phyloP scores from a whole-genome alignment of 345 rosid species.

The Hypericum perforatum region DNA sequence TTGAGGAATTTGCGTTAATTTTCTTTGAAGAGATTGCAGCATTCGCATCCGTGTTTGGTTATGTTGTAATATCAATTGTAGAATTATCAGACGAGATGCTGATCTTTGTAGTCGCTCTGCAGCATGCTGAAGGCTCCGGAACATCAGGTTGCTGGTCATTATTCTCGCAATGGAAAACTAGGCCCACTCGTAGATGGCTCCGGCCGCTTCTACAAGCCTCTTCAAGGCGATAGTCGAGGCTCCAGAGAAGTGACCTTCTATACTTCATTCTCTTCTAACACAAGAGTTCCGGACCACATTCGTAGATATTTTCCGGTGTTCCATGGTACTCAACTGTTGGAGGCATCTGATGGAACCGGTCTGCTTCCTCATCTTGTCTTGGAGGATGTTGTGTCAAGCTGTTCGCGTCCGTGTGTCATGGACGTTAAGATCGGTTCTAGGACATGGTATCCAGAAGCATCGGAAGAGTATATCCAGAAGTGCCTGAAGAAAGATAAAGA shows the following conservation, averaged over 20 bases:
- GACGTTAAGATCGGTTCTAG: conserved; percentile 91
- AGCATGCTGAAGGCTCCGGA: conserved; percentile 77
- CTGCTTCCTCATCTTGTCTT: conserved; percentile 48
- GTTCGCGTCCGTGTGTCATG: conserved; percentile 49
- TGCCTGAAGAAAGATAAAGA: conserved; percentile 57
- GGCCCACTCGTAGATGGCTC: conserved; percentile 78
- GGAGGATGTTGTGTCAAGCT: conserved; percentile 41
- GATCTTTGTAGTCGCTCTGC: not conserved
- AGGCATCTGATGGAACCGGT: conserved; percentile 79
- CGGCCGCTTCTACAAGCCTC: conserved; percentile 88
- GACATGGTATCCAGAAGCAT: conserved; percentile 86
- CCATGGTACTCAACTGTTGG: conserved; percentile 57
- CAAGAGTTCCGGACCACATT: conserved; percentile 53
- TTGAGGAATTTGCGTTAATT: too few relatives aligned
- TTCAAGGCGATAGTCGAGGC: conserved; percentile 64
- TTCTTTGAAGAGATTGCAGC: too few relatives aligned
- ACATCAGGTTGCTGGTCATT: conserved; percentile 96
- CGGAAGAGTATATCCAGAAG: conserved; percentile 52
- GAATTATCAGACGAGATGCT: too few relatives aligned
- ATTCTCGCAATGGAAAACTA: conserved; percentile 44
- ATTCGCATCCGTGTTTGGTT: too few relatives aligned
- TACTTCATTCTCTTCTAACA: conserved; percentile 42
- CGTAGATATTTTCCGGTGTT: conserved; percentile 58
- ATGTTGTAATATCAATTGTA: too few relatives aligned
- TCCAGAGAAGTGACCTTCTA: conserved; percentile 65